Evolutionary conservation across 192 early-diverging fungal species (phyloP).

Genomic region (Ambispora gerdemannii): DNA sequence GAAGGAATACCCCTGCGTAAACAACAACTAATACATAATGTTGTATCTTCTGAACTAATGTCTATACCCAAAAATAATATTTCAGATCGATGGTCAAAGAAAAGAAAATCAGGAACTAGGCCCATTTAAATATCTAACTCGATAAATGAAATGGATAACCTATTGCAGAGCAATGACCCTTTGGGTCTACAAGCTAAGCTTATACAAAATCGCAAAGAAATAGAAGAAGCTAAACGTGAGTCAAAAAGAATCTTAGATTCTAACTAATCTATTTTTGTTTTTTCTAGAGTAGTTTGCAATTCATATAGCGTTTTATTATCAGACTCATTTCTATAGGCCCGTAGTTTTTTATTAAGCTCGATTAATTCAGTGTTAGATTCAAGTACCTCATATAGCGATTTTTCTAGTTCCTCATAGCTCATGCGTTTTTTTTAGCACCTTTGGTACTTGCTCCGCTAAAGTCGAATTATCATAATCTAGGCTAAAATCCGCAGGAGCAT

Average conservation of each 20-base stretch:
- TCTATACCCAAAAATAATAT: neutral
- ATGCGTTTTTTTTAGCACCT: constrained; percentile 28
- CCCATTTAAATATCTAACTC: constrained; percentile 24
- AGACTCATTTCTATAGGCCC: neutral
- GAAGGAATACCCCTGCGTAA: neutral
- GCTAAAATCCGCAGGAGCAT: too few relatives aligned
- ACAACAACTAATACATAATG: too few relatives aligned
- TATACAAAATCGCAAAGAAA: neutral
- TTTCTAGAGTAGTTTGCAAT: neutral
- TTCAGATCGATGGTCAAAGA: neutral
- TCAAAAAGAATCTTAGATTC: constrained; percentile 1
- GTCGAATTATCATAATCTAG: too few relatives aligned
- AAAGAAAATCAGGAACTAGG: neutral
- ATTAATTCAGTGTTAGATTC: constrained; percentile 23
- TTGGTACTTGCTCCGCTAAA: too few relatives aligned
- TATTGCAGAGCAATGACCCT: neutral
- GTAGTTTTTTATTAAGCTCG: constrained; percentile 23
- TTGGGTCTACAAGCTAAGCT: neutral
- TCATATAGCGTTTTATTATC: neutral
- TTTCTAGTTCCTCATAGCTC: constrained; percentile 21
- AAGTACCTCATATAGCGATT: constrained; percentile 7
- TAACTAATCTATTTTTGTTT: neutral
- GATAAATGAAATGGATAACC: neutral
- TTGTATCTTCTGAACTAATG: too few relatives aligned
- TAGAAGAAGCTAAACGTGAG: constrained; percentile 5